Percentiles rank a stretch among this genome's conserved stretches.
Evolutionary conservation across 208 protist species (phyloP).

Genomic region (Leishmania turanica): DNA sequence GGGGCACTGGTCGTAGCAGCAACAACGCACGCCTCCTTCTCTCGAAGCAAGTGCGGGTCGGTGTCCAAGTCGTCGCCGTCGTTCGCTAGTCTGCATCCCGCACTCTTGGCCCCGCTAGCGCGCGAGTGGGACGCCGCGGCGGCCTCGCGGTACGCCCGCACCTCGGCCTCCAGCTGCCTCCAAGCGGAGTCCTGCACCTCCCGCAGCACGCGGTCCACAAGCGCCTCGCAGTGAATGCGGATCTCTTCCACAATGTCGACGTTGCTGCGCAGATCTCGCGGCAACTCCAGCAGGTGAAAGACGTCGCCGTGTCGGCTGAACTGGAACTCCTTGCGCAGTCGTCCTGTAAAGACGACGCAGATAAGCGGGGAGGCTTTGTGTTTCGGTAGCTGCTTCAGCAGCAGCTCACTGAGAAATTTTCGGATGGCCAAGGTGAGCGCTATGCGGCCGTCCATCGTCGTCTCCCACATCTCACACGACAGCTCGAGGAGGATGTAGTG

Average conservation of each 20-base stretch:
- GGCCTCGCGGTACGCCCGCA: slow-evolving; percentile 22
- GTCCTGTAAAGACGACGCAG: slow-evolving; percentile 72
- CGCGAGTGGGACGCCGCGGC: not conserved
- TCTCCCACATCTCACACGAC: slow-evolving; percentile 82
- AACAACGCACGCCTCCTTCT: not conserved
- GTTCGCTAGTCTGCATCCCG: not conserved
- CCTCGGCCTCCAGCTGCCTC: slow-evolving; percentile 26
- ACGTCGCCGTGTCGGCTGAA: slow-evolving; percentile 59
- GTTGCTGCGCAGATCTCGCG: slow-evolving; percentile 42
- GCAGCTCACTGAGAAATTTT: slow-evolving; percentile 74
- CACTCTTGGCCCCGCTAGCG: not conserved
- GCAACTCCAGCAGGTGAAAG: slow-evolving; percentile 73
- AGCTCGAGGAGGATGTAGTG: slow-evolving; percentile 84
- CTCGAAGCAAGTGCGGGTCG: not conserved
- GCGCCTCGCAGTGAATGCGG: slow-evolving; percentile 67
- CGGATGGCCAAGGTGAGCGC: slow-evolving; percentile 70
- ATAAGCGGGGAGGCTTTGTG: slow-evolving; percentile 71
- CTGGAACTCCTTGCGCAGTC: slow-evolving; percentile 52
- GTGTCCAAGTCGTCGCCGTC: not conserved
- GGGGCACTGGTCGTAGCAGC: not conserved
- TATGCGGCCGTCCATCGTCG: slow-evolving; percentile 78
- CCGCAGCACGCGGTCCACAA: slow-evolving; percentile 56
- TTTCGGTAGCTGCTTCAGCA: slow-evolving; percentile 66
- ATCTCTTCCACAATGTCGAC: slow-evolving; percentile 63
- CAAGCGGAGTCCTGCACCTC: slow-evolving; percentile 39